phyloP scores from a whole-genome alignment of 1,284 basidiomycete species.

The Volvariella surrecta region DNA sequence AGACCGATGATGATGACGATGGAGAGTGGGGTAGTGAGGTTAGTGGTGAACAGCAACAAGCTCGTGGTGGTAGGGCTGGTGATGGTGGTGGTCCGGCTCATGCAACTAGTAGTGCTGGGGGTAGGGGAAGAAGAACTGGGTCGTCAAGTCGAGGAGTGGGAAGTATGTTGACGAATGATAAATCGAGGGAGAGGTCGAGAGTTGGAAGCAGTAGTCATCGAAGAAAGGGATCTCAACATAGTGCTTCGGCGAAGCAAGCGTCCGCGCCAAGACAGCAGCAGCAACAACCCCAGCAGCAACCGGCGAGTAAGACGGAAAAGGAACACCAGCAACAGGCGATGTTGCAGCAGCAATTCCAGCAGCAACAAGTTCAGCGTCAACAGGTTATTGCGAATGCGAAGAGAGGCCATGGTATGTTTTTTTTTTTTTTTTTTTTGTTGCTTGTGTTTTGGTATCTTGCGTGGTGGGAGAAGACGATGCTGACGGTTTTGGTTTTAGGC shows the following conservation, averaged over 20 bases:
- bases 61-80: conserved; percentile 8
- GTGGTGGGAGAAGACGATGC: too few relatives aligned
- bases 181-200: too few relatives aligned
- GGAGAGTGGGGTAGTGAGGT: conserved; percentile 41
- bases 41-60: conserved; percentile 20
- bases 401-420: too few relatives aligned
- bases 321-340: conserved; percentile 1
- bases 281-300: conserved; percentile 2
- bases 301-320: not conserved
- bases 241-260: too few relatives aligned
- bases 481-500: too few relatives aligned
- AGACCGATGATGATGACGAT: conserved; percentile 46
- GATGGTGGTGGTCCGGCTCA: conserved; percentile 10
- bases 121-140: conserved; percentile 2
- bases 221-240: too few relatives aligned
- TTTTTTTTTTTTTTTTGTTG: too few relatives aligned
- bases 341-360: conserved; percentile 7
- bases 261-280: conserved; percentile 1
- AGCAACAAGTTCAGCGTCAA: conserved; percentile 12
- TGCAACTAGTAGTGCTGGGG: not conserved
- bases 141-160: not conserved
- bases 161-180: too few relatives aligned
- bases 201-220: too few relatives aligned
- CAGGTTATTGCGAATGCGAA: conserved; percentile 14
- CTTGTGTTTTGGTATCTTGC: too few relatives aligned